Conservation (phyloP, 1,139 yeast species). For the Scheffersomyces lignicola region DNA sequence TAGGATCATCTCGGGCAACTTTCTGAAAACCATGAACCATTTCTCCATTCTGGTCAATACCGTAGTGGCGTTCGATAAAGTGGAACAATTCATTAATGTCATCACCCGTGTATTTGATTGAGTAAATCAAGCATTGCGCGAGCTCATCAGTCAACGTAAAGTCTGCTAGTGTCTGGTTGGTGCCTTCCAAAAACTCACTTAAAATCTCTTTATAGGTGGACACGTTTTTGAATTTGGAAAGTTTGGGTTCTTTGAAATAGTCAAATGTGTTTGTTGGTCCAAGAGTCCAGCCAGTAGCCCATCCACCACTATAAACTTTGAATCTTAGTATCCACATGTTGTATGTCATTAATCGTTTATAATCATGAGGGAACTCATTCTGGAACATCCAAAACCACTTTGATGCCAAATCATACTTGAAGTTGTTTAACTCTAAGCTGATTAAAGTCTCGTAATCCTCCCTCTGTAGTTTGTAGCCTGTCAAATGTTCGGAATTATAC, state of each 20-base stretch:
- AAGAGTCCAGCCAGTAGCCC: slow-evolving; percentile 31
- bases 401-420: slow-evolving; percentile 40
- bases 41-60: slow-evolving; percentile 27
- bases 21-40: slow-evolving; percentile 9
- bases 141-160: slow-evolving; percentile 18
- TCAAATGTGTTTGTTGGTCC: slow-evolving; percentile 22
- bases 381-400: slow-evolving; percentile 41
- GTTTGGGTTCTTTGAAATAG: slow-evolving; percentile 16
- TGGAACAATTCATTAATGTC: slow-evolving; percentile 24
- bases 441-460: slow-evolving; percentile 43
- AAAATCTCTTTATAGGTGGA: slow-evolving; percentile 22
- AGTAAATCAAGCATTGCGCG: slow-evolving; percentile 30
- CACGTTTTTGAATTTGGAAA: slow-evolving; percentile 18
- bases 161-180: background rate
- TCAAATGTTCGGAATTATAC: slow-evolving; percentile 16
- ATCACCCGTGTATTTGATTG: slow-evolving; percentile 33
- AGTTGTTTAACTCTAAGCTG: slow-evolving; percentile 32
- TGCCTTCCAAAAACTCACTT: slow-evolving; percentile 19
- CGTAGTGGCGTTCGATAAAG: slow-evolving; percentile 33
- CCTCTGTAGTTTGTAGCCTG: slow-evolving; percentile 23
- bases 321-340: slow-evolving; percentile 38
- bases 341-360: slow-evolving; percentile 24
- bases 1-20: slow-evolving; percentile 16
- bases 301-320: slow-evolving; percentile 35
- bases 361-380: slow-evolving; percentile 18